A percentile compares a stretch with the other conserved stretches of the same genome.
Conservation (phyloP, 140 eudicot genomes). For the Flaveria floridana region DNA sequence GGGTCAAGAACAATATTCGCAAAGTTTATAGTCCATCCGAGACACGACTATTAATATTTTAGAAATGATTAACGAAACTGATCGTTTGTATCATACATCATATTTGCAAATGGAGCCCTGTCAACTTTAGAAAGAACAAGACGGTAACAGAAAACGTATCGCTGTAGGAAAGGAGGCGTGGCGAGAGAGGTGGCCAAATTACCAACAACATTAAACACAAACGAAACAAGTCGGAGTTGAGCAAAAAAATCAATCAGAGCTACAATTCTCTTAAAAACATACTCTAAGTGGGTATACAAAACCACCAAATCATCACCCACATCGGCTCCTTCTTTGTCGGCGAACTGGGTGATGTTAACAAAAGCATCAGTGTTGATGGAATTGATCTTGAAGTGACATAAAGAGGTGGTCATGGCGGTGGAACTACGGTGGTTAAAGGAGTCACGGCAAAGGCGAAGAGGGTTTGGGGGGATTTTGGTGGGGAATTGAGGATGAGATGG, state of each 20-base stretch:
- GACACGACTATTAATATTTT: no score
- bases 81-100: no score
- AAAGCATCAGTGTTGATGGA: slow-evolving; percentile 35
- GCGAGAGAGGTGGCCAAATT: no score
- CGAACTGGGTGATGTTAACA: slow-evolving; percentile 57
- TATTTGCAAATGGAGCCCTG: no score
- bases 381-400: slow-evolving; percentile 39
- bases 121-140: no score
- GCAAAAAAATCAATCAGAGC: slow-evolving; percentile 67
- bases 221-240: no score
- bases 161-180: no score
- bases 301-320: slow-evolving; percentile 80
- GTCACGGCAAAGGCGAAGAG: slow-evolving; percentile 30
- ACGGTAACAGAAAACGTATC: no score
- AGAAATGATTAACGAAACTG: no score
- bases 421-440: slow-evolving; percentile 22
- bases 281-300: slow-evolving; percentile 67
- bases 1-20: no score
- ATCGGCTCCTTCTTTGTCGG: slow-evolving; percentile 64
- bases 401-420: slow-evolving; percentile 43
- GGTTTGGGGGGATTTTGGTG: slow-evolving; percentile 37
- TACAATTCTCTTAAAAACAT: slow-evolving; percentile 86
- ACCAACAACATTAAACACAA: no score
- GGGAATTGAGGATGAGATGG: slow-evolving; percentile 41
- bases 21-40: no score